Evolutionary conservation across 2,329 filamentous ascomycete genomes (phyloP), one percentile per base, ranked within the genome.

Genomic region (Dactylella cylindrospora): DNA sequence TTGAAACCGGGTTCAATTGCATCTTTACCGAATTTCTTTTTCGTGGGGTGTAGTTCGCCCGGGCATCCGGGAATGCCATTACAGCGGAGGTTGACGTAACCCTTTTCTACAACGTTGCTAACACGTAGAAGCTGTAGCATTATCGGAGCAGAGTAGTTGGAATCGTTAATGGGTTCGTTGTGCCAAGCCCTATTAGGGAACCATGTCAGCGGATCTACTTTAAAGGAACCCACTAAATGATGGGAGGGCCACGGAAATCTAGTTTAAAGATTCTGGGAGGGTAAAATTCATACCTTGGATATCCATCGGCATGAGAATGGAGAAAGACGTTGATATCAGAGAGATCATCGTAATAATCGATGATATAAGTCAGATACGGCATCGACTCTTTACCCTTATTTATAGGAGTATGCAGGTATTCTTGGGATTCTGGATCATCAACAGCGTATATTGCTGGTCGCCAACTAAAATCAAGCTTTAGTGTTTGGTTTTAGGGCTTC

Each of bases 381-480:
- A 84, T 83, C 19, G 79, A 79, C 70, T 84, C 82, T 67, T 80
- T 77, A 35, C 81, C 82, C 68, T 83, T 82, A 65, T 84, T 82
- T 67, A 76, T 76, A 4, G 79, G 78, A 0, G 79, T 74, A 66
- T 79, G 78, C 15, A 79, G 68, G 19, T 62, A 62, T 22, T 44
- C 38, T 10, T 44, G 10, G n/a, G 45, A 28, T 4, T 25, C 19
- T 12, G 72, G 71, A 66, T 80, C 75, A 65, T 82, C 76, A 20
- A 76, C 77, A n/a, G 78, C 73, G 67, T 82, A 82, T n/a, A 77
- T 70, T 3, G 74, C 74, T 19, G 72, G 73, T 13, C 68, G 66
- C 59, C 61, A 66, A 2, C 54, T 66, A 46, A 20, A 32, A 35
- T 20, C 19, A 6, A 2, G n/a, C n/a, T n/a, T n/a, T n/a, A n/a